Base-by-base conservation (phyloP, 768 basidiomycete genomes). In the Chalciporus chontae region DNA sequence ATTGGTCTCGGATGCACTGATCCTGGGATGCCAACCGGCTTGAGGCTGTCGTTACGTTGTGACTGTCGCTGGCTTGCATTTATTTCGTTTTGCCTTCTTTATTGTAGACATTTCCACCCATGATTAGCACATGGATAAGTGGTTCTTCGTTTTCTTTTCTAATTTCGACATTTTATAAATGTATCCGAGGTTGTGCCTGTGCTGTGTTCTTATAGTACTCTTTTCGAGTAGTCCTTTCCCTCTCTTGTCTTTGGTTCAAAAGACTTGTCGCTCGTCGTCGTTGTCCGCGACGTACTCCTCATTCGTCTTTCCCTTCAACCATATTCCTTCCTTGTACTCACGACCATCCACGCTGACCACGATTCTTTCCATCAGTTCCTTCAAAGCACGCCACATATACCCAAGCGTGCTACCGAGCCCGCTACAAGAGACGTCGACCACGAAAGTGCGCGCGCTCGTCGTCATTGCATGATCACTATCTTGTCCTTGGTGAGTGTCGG, bases 401-500 rank as follows among this genome's bases (percentile, higher is more conserved):
- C 71, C 54, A 58, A 36, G 69, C 67, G 58, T 67, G 48, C 63
- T 55, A 61, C 54, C 34, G 34, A 15, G 52, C 58, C 57, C 58
- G 45, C 57, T 55, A 52, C 61, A 58, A 54, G 51, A 45, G 55
- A 52, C 64, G 58, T 59, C 63, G 66, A 58, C 60, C 56, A 75
- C 68, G 74, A 77, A 76, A 76, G 49, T 57, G 61, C 58, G 48
- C 39, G 61, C 58, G 48, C 39, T 54, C 51, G 55, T 60, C 64
- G 41, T 64, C 65, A 60, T 74, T 69, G 75, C 63, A 76, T 75
- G 76, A 69, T 60, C 51, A 62, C 59, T 56, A 65, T 65, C 63
- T 63, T 65, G 54, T 54, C 63, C 54, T 61, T 53, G 51, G 75
- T 75, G 63, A 74, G 72, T 72, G 47, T 36, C 34, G 13, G 36